Base-by-base conservation (phyloP, 148 eudicot species). In the Chenopodium suecicum region DNA sequence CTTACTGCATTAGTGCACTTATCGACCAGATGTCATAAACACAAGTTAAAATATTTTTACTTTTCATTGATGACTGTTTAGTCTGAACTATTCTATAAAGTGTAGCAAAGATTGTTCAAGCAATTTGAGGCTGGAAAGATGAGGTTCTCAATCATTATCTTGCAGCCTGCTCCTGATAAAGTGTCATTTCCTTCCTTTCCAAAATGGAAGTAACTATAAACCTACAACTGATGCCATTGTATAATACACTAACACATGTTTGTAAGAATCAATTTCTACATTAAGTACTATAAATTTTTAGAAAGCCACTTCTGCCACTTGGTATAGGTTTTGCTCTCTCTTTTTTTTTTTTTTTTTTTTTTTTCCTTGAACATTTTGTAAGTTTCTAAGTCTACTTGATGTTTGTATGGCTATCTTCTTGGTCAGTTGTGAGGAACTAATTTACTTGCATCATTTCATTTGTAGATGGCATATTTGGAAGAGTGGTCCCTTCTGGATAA, bases 401-500 rank as follows among this genome's bases (percentile, higher is more conserved):
- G 20, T 68, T 25, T 27, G 34, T 32, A 16, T 31, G n/a, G 17
- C 19, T 20, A 67, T 25, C 6, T 67, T 23, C 60, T 73, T 9
- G 4, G 20, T 74, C 65, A 46, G n/a, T 64, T 47, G 52, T 1
- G 23, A 29, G 74, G 23, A 47, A 52, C 72, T 81, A 19, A 71
- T 52, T 70, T 12, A 44, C 17, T 25, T 56, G 23, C 70, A n/a
- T 54, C 84, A 23, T 66, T 80, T 56, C 62, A 58, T 32, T 60
- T 90, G 82, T 81, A 96, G 99, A 88, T 92, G 34, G 79, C 82
- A 10, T 90, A 80, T 86, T 87, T 96, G 84, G 98, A 92, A 86
- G 94, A 89, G 64, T 96, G 99, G 98, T 90, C 94, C 76, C 92
- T 82, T 82, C 81, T 94, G 47, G 98, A 96, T 72, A 82, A 88